Evolutionary conservation across 768 basidiomycete species (phyloP).

Genomic region (Lactifluus echinatus): DNA sequence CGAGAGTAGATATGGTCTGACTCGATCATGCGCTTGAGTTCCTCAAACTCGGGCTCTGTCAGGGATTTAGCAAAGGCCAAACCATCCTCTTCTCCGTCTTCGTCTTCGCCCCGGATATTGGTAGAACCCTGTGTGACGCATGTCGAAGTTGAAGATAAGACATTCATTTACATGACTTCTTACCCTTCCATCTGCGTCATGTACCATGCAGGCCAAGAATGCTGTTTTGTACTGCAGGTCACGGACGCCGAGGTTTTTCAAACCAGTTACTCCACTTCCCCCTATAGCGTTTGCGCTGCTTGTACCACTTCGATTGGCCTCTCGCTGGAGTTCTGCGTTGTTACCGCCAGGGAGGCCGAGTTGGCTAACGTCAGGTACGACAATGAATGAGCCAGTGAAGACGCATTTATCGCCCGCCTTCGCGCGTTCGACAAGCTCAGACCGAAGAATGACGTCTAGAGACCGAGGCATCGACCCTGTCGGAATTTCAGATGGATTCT

Average conservation of each 20-base stretch:
- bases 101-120: constrained; percentile 86
- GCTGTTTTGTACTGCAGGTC: constrained; percentile 98
- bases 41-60: constrained; percentile 91
- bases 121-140: constrained; percentile 51
- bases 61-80: constrained; percentile 83
- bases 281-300: constrained; percentile 55
- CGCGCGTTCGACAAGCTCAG: constrained; percentile 95
- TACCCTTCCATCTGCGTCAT: constrained; percentile 82
- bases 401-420: constrained; percentile 99
- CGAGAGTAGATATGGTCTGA: constrained; percentile 92
- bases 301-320: constrained; percentile 59
- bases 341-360: constrained; percentile 93
- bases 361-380: constrained; percentile 96
- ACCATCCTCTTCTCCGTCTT: constrained; percentile 64
- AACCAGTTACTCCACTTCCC: constrained; percentile 79
- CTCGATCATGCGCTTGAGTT: constrained; percentile 89
- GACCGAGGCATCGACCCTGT: constrained; percentile 98
- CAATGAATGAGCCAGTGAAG: constrained; percentile 96
- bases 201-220: constrained; percentile 96
- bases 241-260: constrained; percentile 90
- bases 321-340: constrained; percentile 81
- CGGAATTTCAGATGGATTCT: constrained; percentile 97
- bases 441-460: constrained; percentile 89
- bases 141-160: neutral
- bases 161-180: constrained; percentile 26